Evolutionary conservation across 2,329 filamentous ascomycete genomes (phyloP).

Genomic region (Verticillium nubilum): DNA sequence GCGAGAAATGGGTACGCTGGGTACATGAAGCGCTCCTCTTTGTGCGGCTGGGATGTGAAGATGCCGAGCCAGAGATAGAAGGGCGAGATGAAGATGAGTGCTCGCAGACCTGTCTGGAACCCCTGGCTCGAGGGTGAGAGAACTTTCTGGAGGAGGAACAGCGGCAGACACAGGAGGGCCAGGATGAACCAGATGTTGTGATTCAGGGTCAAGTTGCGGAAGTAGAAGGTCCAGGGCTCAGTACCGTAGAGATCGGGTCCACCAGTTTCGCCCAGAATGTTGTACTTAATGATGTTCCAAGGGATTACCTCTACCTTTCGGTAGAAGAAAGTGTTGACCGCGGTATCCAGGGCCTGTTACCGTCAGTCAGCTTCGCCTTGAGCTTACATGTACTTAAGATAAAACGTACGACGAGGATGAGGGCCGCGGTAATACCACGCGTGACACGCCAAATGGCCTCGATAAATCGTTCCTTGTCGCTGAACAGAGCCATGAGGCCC

Average conservation of each 20-base stretch:
- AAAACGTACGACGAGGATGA: conserved; percentile 62
- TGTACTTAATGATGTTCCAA: conserved; percentile 94
- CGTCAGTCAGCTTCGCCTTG: neutral
- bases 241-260: conserved; percentile 93
- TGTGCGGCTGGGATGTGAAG: conserved; percentile 90
- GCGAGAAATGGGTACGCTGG: conserved; percentile 87
- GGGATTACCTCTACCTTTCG: conserved; percentile 70
- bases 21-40: conserved; percentile 99
- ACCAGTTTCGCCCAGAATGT: conserved; percentile 76
- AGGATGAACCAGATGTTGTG: conserved; percentile 93
- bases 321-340: conserved; percentile 81
- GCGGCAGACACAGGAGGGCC: conserved; percentile 66
- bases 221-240: conserved; percentile 95
- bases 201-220: conserved; percentile 85
- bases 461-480: conserved; percentile 52
- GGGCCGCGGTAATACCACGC: conserved; percentile 61
- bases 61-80: conserved; percentile 95
- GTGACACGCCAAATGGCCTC: conserved; percentile 56
- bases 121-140: conserved; percentile 56
- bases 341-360: conserved; percentile 59
- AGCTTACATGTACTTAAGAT: neutral
- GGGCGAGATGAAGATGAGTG: conserved; percentile 71
- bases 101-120: conserved; percentile 66
- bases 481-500: conserved; percentile 48
- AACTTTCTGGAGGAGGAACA: conserved; percentile 69